Conservation (phyloP, 2,329 filamentous ascomycete species). For the Xylaria sp. region DNA sequence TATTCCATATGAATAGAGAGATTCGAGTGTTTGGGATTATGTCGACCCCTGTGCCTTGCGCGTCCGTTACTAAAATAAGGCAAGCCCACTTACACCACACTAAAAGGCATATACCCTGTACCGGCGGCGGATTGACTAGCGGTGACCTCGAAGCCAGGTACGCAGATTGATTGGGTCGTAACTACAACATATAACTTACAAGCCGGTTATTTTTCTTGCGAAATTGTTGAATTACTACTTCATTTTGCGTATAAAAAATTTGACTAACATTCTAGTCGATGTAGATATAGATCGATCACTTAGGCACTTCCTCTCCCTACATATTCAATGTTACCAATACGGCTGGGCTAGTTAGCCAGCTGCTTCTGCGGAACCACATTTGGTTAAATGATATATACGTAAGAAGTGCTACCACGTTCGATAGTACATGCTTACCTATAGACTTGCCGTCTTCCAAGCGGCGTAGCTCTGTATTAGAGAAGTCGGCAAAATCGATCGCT, state of each 20-base stretch:
- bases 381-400: background rate
- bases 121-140: slow-evolving; percentile 29
- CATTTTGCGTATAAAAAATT: background rate
- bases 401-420: background rate
- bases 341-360: background rate
- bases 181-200: slow-evolving; percentile 1
- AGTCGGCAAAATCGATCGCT: background rate
- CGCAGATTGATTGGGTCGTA: slow-evolving; percentile 22
- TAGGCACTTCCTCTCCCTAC: background rate
- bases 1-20: slow-evolving; percentile 10
- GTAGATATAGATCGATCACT: background rate
- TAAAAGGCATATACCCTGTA: slow-evolving; percentile 14
- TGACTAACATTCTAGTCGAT: background rate
- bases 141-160: slow-evolving; percentile 27
- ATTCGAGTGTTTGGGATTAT: slow-evolving; percentile 8
- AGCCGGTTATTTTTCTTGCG: slow-evolving; percentile 9
- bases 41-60: slow-evolving; percentile 29
- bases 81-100: slow-evolving; percentile 11
- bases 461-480: background rate
- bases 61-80: slow-evolving; percentile 18
- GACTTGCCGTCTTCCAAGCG: background rate
- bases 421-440: background rate
- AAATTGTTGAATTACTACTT: background rate
- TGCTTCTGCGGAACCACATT: background rate
- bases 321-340: background rate